Evolutionary conservation across 1,284 basidiomycete species (phyloP).

Genomic region (Trametes hirsuta): DNA sequence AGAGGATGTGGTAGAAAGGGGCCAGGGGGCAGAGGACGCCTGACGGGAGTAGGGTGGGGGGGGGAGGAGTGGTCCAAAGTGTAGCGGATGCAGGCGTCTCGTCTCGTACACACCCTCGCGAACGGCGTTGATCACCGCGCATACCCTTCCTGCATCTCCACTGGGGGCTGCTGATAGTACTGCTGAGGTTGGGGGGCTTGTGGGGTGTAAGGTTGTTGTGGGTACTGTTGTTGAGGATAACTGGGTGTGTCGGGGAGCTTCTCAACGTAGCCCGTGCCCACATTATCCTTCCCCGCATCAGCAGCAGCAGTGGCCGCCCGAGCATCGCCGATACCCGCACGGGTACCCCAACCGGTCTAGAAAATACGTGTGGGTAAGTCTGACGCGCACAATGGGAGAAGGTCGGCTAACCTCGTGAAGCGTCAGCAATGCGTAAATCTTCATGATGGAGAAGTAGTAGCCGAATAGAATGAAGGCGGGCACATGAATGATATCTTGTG

Average conservation of each 20-base stretch:
- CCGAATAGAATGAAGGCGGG: conserved; percentile 92
- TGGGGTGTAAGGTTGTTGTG: conserved; percentile 18
- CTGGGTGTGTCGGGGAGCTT: conserved; percentile 31
- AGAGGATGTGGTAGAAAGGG: conserved; percentile 6
- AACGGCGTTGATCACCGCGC: conserved; percentile 31
- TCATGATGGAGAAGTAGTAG: conserved; percentile 60
- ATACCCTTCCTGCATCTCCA: conserved; percentile 39
- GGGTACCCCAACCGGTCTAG: conserved; percentile 89
- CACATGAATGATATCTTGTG: conserved; percentile 85
- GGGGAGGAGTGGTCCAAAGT: conserved; percentile 1
- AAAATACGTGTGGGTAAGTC: neutral
- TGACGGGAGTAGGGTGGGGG: neutral
- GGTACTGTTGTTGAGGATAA: conserved; percentile 29
- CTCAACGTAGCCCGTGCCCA: conserved; percentile 28
- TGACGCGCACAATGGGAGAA: neutral
- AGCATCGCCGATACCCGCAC: conserved; percentile 85
- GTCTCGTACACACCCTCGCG: conserved; percentile 18
- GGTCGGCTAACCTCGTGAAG: conserved; percentile 34
- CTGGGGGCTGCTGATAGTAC: conserved; percentile 34
- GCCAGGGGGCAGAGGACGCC: conserved; percentile 1
- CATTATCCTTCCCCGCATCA: conserved; percentile 34
- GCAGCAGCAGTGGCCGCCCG: conserved; percentile 70
- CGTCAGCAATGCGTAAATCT: conserved; percentile 38
- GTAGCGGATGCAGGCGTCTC: conserved; percentile 13
- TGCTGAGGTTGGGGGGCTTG: conserved; percentile 20